Base-by-base conservation (phyloP, 2,329 filamentous ascomycete species). In the Alternaria longipes region DNA sequence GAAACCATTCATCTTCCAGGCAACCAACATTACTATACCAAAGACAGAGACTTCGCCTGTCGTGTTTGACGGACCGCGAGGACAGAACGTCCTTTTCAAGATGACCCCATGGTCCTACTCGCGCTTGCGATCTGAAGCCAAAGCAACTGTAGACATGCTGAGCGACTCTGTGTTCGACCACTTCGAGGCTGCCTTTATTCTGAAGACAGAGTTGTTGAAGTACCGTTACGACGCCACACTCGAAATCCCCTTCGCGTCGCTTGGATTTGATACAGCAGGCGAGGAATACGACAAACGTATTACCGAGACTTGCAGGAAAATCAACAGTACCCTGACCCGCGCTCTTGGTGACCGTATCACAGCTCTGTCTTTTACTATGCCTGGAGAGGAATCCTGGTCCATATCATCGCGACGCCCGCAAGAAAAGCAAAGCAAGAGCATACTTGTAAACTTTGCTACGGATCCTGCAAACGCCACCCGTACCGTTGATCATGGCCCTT, bases 71-170 rank as follows among this genome's bases (percentile, higher is more conserved):
- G 87, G 88, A 0, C 82, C 83, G 24, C 86, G 91, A 64, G 87
- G 89, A 30, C 82, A 96, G 56, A 99, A 99, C 69, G 73, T 98
- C 20, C 81, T 97, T 6, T 97, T 90, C 81, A 97, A 97, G 79
- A 97, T 97, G 91, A 91, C 89, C 0, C 80, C 87, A 14, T 97
- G 91, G 90, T 95, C 94, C 8, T 96, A 94, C 67, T 81, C 82
- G 24, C 79, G 90, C 59, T 83, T 99, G 44, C 89, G 89, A 47
- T 85, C 89, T 54, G 90, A 97, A 74, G 93, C 94, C 41, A 87
- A 84, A 63, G 84, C 87, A 44, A 94, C 93, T 0, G 82, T 95
- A 26, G 85, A 87, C 20, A 89, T 93, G 72, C 84, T 98, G 8
- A 90, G 90, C 59, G 89, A 95, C 72, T 86, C 87, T 47, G 81